Conservation (phyloP, 1,139 yeast genomes). For the Eremothecium sinecaudum region DNA sequence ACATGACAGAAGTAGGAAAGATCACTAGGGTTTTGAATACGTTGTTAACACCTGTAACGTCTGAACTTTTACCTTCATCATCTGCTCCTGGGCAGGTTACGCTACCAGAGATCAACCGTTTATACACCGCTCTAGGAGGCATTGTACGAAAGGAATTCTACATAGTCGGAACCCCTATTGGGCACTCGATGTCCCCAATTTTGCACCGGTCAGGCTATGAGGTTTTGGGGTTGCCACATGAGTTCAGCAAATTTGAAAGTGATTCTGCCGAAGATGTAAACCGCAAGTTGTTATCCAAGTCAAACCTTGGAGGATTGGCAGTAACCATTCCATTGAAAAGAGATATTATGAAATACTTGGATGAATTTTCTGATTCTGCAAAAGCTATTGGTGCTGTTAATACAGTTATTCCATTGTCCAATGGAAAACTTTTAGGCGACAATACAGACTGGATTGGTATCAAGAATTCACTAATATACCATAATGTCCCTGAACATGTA, state of each 20-base stretch:
- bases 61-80: constrained; percentile 48
- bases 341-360: constrained; percentile 60
- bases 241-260: constrained; percentile 62
- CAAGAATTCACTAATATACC: constrained; percentile 49
- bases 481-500: constrained; percentile 45
- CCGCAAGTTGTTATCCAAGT: constrained; percentile 38
- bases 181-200: constrained; percentile 81
- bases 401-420: constrained; percentile 56
- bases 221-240: constrained; percentile 68
- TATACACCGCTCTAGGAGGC: constrained; percentile 57
- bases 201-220: constrained; percentile 73
- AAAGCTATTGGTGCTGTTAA: constrained; percentile 82
- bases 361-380: constrained; percentile 64
- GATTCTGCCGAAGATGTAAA: constrained; percentile 45
- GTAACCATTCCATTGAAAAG: constrained; percentile 86
- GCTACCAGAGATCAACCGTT: constrained; percentile 49
- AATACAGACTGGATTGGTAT: constrained; percentile 97
- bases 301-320: constrained; percentile 75
- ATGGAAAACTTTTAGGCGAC: constrained; percentile 61
- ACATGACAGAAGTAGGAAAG: constrained; percentile 70
- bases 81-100: constrained; percentile 77
- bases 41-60: constrained; percentile 77
- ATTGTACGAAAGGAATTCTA: constrained; percentile 48
- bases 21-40: constrained; percentile 70
- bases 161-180: constrained; percentile 75